Conservation (phyloP, 345 rosid genomes). For the Boechera retrofracta region DNA sequence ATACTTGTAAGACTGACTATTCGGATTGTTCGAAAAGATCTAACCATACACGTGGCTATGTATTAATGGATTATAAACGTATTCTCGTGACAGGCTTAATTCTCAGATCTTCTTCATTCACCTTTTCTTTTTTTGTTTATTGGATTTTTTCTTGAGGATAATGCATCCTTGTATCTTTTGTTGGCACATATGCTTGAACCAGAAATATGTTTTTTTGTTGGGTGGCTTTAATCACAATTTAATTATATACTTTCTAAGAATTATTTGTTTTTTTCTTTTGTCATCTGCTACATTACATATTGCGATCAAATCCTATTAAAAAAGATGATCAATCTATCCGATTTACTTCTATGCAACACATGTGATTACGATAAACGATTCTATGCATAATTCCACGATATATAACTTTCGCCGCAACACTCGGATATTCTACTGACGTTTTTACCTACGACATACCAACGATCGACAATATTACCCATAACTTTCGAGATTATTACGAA, state of each 20-base stretch:
- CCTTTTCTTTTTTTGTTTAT: not conserved
- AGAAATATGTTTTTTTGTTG: too few relatives aligned
- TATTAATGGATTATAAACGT: not conserved
- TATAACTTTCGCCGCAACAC: rapidly evolving
- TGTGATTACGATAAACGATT: too few relatives aligned
- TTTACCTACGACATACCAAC: too few relatives aligned
- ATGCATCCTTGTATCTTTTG: conserved; percentile 9
- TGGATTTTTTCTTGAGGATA: not conserved
- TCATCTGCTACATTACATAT: too few relatives aligned
- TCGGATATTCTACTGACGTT: too few relatives aligned
- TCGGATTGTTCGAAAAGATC: conserved; percentile 2
- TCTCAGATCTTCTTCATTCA: not conserved
- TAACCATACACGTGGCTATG: conserved; percentile 14
- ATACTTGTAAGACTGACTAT: conserved; percentile 16
- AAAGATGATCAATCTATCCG: too few relatives aligned
- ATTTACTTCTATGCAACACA: too few relatives aligned
- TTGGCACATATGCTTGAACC: not conserved
- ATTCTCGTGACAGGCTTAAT: not conserved
- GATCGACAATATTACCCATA: too few relatives aligned
- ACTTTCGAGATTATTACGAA: too few relatives aligned
- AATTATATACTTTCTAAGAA: not conserved
- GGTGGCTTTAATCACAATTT: too few relatives aligned
- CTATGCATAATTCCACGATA: rapidly evolving
- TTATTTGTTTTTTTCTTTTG: not conserved
- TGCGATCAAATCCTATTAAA: too few relatives aligned